Evolutionary conservation across 2,329 filamentous ascomycete genomes (phyloP), one percentile per base, ranked within the genome.

Genomic region (Ceratocystis ficicola): DNA sequence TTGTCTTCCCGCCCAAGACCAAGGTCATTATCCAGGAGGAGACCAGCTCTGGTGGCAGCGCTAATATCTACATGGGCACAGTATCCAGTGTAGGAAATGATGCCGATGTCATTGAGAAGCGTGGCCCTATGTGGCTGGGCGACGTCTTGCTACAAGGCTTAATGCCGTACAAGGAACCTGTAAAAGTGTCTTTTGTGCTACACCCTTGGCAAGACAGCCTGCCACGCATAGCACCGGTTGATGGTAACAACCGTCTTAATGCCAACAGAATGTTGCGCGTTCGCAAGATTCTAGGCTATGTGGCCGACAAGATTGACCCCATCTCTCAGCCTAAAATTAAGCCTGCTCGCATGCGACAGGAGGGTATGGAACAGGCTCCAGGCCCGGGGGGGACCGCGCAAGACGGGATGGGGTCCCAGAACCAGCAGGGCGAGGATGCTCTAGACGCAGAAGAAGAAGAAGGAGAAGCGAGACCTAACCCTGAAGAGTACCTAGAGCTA

Each of bases 181-280:
- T 93, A 70, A 99, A 99, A 79, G 86, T 97, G n/a, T 92, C 90
- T 2, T 99, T 99, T 72, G 83, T 96, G 17, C 80, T 99, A 28
- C 85, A 94, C 70, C 92, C 94, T 0, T 91, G 83, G 77, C 81
- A 89, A 71, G 86, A 90, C 70, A 77, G 81, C 30, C 77, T 97
- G 64, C 90, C 91, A 0, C 82, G 81, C 65, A 87, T 96, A 62
- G 83, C 87, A 41, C 83, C 85, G 28, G 76, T 84, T 3, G 91
- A 95, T 72, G 87, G 87, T 64, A 95, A 93, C 74, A 93, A 92
- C 70, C 86, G 94, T 28, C 81, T 99, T 63, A 99, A 97, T 73
- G 94, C 94, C 10, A 99, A 97, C 73, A 85, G 93, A 65, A 97
- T 99, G 94, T 80, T 99, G 63, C 84, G 94, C 60, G 90, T 95